These are phyloP conservation scores for Cucurbita maxima DNA, from an alignment of 306 rosid genomes.

Conservation along the genomic window DNA sequence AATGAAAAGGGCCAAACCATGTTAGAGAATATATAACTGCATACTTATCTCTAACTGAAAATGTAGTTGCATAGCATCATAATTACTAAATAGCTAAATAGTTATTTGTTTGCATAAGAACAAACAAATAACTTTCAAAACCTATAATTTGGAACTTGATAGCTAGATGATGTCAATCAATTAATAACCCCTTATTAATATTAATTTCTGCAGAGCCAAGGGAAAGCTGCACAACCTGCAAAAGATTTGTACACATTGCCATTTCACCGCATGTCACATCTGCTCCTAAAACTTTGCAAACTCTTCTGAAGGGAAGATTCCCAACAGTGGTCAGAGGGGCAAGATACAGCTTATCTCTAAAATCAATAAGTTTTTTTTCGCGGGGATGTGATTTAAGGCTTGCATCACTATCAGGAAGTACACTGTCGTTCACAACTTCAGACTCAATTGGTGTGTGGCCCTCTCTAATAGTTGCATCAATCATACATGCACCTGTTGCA, in stretches of 20 bases:
- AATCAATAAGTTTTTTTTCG: conserved; percentile 84
- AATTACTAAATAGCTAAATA: neutral
- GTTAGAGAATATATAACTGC: neutral
- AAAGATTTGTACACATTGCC: conserved; percentile 95
- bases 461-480: conserved; percentile 18
- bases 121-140: neutral
- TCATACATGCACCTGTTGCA: conserved; percentile 23
- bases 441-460: conserved; percentile 27
- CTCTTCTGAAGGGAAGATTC: conserved; percentile 94
- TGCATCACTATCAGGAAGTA: conserved; percentile 35
- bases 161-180: neutral
- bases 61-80: neutral
- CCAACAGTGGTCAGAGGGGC: conserved; percentile 98
- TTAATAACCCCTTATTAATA: neutral
- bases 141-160: neutral
- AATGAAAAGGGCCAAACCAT: neutral
- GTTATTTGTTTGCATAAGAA: neutral
- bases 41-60: neutral
- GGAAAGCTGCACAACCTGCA: conserved; percentile 48
- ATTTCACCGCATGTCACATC: conserved; percentile 94
- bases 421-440: conserved; percentile 18
- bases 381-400: conserved; percentile 54
- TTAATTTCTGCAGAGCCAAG: neutral
- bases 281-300: conserved; percentile 81
- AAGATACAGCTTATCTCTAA: conserved; percentile 71